Base-by-base conservation (phyloP, 805 yeast genomes). In the Priceomyces medius region DNA sequence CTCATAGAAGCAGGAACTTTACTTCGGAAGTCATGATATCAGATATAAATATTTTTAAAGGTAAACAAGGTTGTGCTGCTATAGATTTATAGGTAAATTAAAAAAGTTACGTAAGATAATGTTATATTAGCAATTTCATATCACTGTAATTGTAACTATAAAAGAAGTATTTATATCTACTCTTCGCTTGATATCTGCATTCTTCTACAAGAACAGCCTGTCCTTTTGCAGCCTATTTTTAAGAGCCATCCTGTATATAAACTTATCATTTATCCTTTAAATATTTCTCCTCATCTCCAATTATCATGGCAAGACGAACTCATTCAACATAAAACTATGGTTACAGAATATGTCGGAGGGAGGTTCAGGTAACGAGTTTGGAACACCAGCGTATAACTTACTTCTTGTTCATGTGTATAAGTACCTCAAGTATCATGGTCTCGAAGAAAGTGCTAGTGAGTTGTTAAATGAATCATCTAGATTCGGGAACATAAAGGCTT, bases 401-500 rank as follows among this genome's bases (percentile, higher is more conserved):
- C 56, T 79, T 12, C 61, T 76, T 46, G 80, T 80, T 0, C 79
- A 77, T 49, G 58, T 79, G 7, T 77, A 77, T 55, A 68, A 74
- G 46, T 77, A 79, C 50, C 48, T 79, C 31, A 55, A 68, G 3
- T 68, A 69, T 31, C 75, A 75, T 45, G 73, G 74, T 9, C 64
- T 68, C 41, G 68, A 67, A 45, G 80, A 74, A 26, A 68, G 80
- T 9, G 83, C 84, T 1, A 68, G 64, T 39, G 54, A 70, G 3
- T 60, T 79, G n/a, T 50, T 78, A 7, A 51, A 55, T 19, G 79
- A 75, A 43, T 19, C 33, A 9, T 37, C 40, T 18, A 37, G 31
- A 16, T 10, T 12, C 19, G 37, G 26, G 5, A 19, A 33, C 20
- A 20, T 20, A 6, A 20, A 33, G 8, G 18, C 37, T 12, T 13